phyloP scores from a whole-genome alignment of 305 asterid species.

The Vinca major region DNA sequence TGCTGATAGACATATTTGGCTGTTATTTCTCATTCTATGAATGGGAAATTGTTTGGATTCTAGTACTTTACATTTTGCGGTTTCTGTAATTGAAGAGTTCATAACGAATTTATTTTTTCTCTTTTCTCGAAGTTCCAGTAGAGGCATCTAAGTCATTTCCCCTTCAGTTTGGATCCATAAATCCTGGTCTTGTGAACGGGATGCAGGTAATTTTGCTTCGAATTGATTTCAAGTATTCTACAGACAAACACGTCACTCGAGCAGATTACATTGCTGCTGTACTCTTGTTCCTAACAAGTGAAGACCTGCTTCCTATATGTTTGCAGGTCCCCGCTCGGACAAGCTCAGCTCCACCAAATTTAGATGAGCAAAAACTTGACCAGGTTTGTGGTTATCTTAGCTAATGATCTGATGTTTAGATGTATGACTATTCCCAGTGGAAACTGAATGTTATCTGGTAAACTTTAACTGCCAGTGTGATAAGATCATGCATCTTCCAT shows the following conservation, averaged over 20 bases:
- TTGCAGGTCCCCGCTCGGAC: constrained; percentile 77
- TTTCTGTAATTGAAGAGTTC: constrained; percentile 14
- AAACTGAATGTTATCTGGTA: not conserved
- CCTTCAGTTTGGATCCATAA: constrained; percentile 84
- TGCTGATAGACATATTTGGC: constrained; percentile 6
- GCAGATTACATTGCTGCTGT: constrained; percentile 3
- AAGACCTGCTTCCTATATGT: constrained; percentile 11
- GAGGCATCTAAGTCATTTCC: constrained; percentile 58
- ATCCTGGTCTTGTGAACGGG: constrained; percentile 64
- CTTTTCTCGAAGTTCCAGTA: constrained; percentile 36
- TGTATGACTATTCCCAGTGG: too few species aligned
- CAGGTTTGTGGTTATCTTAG: constrained; percentile 45
- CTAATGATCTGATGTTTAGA: not conserved
- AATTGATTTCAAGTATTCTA: not conserved
- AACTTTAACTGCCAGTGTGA: not conserved
- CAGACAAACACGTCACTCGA: not conserved
- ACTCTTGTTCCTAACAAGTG: constrained; percentile 12
- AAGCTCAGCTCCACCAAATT: constrained; percentile 93
- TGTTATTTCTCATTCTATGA: not conserved
- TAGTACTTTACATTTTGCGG: not conserved
- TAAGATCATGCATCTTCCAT: not conserved
- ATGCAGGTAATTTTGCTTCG: constrained; percentile 17
- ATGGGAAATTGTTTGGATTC: not conserved
- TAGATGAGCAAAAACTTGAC: constrained; percentile 80
- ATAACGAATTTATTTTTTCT: constrained; percentile 10